These are phyloP conservation scores for Tetramitus jugosus DNA, from an alignment of 208 protist species.

Conservation along the genomic window DNA sequence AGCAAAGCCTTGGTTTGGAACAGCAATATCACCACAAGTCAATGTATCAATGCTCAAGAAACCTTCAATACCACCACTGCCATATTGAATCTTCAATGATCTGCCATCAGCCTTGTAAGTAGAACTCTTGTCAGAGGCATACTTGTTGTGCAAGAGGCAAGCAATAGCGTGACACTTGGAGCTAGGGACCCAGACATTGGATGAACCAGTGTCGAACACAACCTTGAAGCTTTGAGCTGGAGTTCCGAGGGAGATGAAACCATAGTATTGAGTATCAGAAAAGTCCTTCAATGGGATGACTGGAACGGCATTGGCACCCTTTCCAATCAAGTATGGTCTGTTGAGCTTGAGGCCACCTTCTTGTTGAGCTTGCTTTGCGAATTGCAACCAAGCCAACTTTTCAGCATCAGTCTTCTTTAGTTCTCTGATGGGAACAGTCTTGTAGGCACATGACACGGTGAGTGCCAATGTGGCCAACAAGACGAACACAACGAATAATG, in stretches of 20 bases:
- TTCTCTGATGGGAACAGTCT: too few relatives aligned
- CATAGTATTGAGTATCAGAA: conserved; percentile 21
- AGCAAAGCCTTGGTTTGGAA: conserved; percentile 62
- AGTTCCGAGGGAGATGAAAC: not conserved
- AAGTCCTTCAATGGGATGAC: conserved; percentile 10
- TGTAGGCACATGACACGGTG: too few relatives aligned
- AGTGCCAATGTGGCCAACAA: too few relatives aligned
- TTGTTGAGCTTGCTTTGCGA: not conserved
- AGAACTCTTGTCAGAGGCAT: conserved; percentile 58
- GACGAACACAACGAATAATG: too few relatives aligned
- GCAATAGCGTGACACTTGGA: conserved; percentile 30
- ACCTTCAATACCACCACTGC: conserved; percentile 73
- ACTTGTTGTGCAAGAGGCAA: conserved; percentile 55
- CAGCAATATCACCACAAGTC: conserved; percentile 53
- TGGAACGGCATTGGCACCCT: not conserved
- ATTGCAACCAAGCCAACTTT: too few relatives aligned
- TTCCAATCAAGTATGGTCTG: not conserved
- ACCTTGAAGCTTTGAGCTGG: conserved; percentile 54
- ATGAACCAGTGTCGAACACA: conserved; percentile 28
- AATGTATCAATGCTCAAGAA: conserved; percentile 73
- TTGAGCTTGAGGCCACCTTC: not conserved
- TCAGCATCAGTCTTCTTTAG: too few relatives aligned
- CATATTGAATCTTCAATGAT: conserved; percentile 78
- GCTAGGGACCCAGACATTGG: conserved; percentile 25
- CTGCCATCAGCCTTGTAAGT: conserved; percentile 70